phyloP scores from a whole-genome alignment of 2,329 filamentous ascomycete species.

The Pseudogymnoascus sp. region DNA sequence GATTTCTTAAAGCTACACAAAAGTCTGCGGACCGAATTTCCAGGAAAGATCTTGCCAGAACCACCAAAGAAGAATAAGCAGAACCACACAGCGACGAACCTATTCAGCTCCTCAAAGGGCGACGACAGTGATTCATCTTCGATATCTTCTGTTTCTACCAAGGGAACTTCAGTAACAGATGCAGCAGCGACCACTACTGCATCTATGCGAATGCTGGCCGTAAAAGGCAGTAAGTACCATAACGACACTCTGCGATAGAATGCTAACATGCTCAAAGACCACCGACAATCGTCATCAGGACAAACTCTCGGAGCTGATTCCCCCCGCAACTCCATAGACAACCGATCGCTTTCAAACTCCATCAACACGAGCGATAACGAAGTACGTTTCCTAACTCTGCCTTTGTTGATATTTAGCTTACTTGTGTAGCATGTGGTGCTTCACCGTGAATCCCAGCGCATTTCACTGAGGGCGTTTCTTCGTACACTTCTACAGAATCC shows the following conservation, averaged over 20 bases:
- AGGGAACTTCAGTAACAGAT: slow-evolving; percentile 16
- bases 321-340: slow-evolving; percentile 13
- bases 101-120: slow-evolving; percentile 44
- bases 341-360: slow-evolving; percentile 26
- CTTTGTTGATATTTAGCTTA: neutral
- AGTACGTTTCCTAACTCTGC: neutral
- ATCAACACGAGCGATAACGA: slow-evolving; percentile 1
- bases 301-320: slow-evolving; percentile 11
- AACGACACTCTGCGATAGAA: neutral
- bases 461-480: slow-evolving; percentile 87
- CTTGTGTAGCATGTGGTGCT: slow-evolving; percentile 36
- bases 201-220: slow-evolving; percentile 31
- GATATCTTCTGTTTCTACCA: slow-evolving; percentile 45
- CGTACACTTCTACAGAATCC: slow-evolving; percentile 77
- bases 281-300: slow-evolving; percentile 15
- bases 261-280: slow-evolving; percentile 14
- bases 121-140: slow-evolving; percentile 71
- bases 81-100: slow-evolving; percentile 54
- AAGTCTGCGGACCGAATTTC: slow-evolving; percentile 71
- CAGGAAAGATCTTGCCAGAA: slow-evolving; percentile 79
- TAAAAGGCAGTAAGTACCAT: slow-evolving; percentile 32
- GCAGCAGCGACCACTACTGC: slow-evolving; percentile 8
- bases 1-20: slow-evolving; percentile 79
- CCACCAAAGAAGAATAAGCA: slow-evolving; percentile 89
- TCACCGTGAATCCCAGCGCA: slow-evolving; percentile 81